A percentile compares a stretch with the other conserved stretches of the same genome.
Evolutionary conservation across 306 rosid species (phyloP).

Genomic region (Fagus sylvatica): DNA sequence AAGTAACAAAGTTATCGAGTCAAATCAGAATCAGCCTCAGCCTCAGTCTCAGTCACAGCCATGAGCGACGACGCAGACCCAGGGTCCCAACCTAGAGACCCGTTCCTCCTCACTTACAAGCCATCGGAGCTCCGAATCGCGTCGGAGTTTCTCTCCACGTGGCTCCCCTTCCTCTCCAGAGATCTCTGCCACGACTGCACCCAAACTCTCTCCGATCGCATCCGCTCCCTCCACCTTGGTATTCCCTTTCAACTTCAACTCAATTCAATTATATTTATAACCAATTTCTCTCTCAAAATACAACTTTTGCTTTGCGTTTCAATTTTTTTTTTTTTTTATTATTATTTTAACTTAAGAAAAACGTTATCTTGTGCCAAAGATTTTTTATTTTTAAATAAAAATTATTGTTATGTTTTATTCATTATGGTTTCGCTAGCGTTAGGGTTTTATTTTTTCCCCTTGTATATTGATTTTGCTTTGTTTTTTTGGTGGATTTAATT

Average conservation of each 20-base stretch:
- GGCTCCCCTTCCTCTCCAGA: conserved; percentile 89
- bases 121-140: conserved; percentile 83
- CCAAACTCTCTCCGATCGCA: conserved; percentile 61
- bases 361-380: no score
- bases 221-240: conserved; percentile 75
- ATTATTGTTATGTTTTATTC: no score
- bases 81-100: conserved; percentile 43
- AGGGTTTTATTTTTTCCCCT: no score
- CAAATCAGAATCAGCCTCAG: no score
- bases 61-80: conserved; percentile 40
- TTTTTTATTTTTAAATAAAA: no score
- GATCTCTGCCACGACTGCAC: conserved; percentile 79
- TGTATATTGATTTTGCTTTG: no score
- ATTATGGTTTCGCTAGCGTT: no score
- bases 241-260: neutral
- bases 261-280: neutral
- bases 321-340: neutral
- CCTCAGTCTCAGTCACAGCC: neutral
- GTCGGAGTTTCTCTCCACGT: conserved; percentile 73
- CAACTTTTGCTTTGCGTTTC: neutral
- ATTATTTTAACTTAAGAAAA: no score
- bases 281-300: no score
- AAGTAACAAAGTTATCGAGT: no score
- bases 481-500: no score
- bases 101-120: conserved; percentile 58